Evolutionary conservation across 768 basidiomycete species (phyloP), one percentile per base, ranked within the genome.

Genomic region (Mycena chlorophos): DNA sequence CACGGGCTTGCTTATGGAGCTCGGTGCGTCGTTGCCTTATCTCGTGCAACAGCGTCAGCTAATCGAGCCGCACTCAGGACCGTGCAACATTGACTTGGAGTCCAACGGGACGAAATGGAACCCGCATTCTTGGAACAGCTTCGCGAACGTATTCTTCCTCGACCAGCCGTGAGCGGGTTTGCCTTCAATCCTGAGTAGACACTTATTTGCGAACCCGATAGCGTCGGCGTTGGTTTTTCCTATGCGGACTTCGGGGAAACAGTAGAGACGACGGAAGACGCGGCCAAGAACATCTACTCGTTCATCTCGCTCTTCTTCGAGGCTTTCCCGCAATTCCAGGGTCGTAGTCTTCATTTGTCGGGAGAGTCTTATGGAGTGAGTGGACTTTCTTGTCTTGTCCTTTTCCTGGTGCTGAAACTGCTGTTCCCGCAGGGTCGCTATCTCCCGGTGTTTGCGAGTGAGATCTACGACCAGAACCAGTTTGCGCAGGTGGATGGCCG

Each of bases 221-320:
- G 84, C 20, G 84, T 86, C 22, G 85, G 84, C 2, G 87, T 88
- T 5, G 88, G 87, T 1, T 89, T 85, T 66, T 87, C 84, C 2
- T 88, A 87, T 55, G 83, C 85, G 2, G 86, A 89, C 58, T 81
- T 78, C 56, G 86, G 84, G 2, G 82, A 89, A 70, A 82, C 77
- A 1, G 75, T 89, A 17, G 83, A 81, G 54, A 90, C 87, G 0
- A 88, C 90, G 0, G 89, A 92, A 69, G 85, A 85, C n/a, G 91
- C 90, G 0, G 87, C 89, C 3, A 81, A 80, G 58, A 87, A 92
- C 63, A 74, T 91, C 34, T 77, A 86, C 47, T 85, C 89, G 0
- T 92, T 92, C 69, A 75, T 91, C 51, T 74, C 81, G 2, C 86
- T 93, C 52, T 91, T 91, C 71, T 89, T 91, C 62, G 86, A 91